These are phyloP conservation scores for Pseudozyma sp. DNA, from an alignment of 1,284 basidiomycete species.

Conservation along the genomic window DNA sequence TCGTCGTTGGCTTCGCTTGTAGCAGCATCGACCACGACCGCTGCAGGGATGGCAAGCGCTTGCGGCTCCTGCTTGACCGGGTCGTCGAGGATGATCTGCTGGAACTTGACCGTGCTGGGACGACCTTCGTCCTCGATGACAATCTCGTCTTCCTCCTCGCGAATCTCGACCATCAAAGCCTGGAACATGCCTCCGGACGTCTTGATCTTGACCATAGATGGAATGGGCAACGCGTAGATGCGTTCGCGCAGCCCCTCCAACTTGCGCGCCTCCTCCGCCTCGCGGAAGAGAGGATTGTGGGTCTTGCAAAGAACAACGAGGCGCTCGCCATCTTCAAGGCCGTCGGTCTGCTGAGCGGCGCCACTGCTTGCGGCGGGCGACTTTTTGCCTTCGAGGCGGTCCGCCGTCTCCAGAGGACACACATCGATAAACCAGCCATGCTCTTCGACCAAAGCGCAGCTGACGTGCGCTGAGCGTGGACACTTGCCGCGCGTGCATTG, in stretches of 20 bases:
- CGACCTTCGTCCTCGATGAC: slow-evolving; percentile 50
- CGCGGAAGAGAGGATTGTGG: slow-evolving; percentile 63
- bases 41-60: neutral
- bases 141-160: slow-evolving; percentile 43
- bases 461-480: slow-evolving; percentile 90
- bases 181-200: slow-evolving; percentile 53
- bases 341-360: slow-evolving; percentile 3
- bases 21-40: neutral
- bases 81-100: slow-evolving; percentile 39
- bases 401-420: slow-evolving; percentile 48
- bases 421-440: slow-evolving; percentile 65
- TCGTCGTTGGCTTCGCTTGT: neutral
- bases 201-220: slow-evolving; percentile 48
- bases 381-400: slow-evolving; percentile 58
- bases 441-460: slow-evolving; percentile 76
- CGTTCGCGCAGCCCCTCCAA: slow-evolving; percentile 45
- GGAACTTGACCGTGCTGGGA: slow-evolving; percentile 45
- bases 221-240: slow-evolving; percentile 35
- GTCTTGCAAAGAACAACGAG: slow-evolving; percentile 63
- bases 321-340: slow-evolving; percentile 48
- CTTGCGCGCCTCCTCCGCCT: slow-evolving; percentile 49
- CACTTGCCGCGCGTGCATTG: slow-evolving; percentile 95
- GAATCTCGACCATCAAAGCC: slow-evolving; percentile 42
- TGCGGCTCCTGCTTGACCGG: slow-evolving; percentile 23
- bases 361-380: slow-evolving; percentile 1